Percentiles rank a stretch among this genome's conserved stretches.
Evolutionary conservation across 257 asterid species (phyloP).

Genomic region (Osmanthus fragrans): DNA sequence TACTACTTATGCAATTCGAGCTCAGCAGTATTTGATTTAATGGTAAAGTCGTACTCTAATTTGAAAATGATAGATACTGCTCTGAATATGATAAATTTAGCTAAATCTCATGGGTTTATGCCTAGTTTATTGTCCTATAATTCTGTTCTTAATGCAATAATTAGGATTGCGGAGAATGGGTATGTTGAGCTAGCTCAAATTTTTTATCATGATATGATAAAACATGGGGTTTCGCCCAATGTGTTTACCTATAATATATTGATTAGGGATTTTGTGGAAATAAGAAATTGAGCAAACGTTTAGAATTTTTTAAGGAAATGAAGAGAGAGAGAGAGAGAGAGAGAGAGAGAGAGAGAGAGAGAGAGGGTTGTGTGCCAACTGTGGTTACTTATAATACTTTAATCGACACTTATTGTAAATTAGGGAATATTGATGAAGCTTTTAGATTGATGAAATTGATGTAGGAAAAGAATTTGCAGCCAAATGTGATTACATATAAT

Average conservation of each 20-base stretch:
- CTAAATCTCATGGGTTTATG: slow-evolving; percentile 75
- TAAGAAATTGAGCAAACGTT: slow-evolving; percentile 46
- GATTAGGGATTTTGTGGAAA: slow-evolving; percentile 65
- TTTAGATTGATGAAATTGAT: slow-evolving; percentile 42
- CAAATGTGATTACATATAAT: slow-evolving; percentile 72
- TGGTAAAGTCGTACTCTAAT: slow-evolving; percentile 63
- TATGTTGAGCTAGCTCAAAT: slow-evolving; percentile 42
- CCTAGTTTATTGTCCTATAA: slow-evolving; percentile 73
- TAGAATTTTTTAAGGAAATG: slow-evolving; percentile 54
- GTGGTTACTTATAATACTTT: slow-evolving; percentile 79
- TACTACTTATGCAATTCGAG: slow-evolving; percentile 69
- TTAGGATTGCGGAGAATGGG: slow-evolving; percentile 40
- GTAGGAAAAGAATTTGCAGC: slow-evolving; percentile 63
- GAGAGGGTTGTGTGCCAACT: slow-evolving; percentile 62
- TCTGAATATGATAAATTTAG: slow-evolving; percentile 41
- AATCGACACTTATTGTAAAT: slow-evolving; percentile 66
- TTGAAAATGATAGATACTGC: slow-evolving; percentile 73
- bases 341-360: too few relatives aligned
- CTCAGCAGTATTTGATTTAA: slow-evolving; percentile 78
- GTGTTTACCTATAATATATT: slow-evolving; percentile 75
- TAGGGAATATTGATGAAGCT: slow-evolving; percentile 50
- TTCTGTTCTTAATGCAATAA: slow-evolving; percentile 64
- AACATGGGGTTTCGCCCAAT: slow-evolving; percentile 55
- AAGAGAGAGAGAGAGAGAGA: too few relatives aligned
- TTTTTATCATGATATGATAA: slow-evolving; percentile 54